A percentile compares a stretch with the other conserved stretches of the same genome.
Evolutionary conservation across 2,329 filamentous ascomycete species (phyloP).

Genomic region (Polytolypa hystricis): DNA sequence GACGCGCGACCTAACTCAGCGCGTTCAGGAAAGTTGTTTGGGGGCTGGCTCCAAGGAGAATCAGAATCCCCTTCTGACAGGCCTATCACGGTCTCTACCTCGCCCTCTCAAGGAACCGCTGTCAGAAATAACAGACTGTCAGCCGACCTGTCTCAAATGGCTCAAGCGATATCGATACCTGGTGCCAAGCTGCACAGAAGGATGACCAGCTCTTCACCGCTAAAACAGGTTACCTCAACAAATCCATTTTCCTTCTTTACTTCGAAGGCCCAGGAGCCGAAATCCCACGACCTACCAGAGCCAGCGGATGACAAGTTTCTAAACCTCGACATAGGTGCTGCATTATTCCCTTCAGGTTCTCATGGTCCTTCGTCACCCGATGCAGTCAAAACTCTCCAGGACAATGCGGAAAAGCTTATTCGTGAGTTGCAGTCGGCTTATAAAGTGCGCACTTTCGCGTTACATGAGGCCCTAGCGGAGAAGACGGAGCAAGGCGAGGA

Average conservation of each 20-base stretch:
- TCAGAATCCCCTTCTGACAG: neutral
- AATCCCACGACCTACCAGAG: constrained; percentile 20
- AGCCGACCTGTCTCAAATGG: neutral
- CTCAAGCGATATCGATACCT: neutral
- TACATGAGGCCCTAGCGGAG: constrained; percentile 43
- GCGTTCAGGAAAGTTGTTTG: neutral
- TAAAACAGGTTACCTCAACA: constrained; percentile 25
- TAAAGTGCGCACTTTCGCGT: constrained; percentile 38
- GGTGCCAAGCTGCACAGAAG: constrained; percentile 16
- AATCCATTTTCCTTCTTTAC: constrained; percentile 35
- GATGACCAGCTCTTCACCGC: constrained; percentile 20
- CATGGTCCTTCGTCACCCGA: constrained; percentile 40
- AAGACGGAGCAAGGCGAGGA: constrained; percentile 50
- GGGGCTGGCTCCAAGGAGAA: constrained; percentile 2
- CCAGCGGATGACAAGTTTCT: constrained; percentile 43
- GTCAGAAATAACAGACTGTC: neutral
- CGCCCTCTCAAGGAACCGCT: neutral
- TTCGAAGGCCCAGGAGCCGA: constrained; percentile 23
- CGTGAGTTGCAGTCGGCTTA: constrained; percentile 47
- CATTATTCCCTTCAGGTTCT: constrained; percentile 43
- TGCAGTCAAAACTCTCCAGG: constrained; percentile 46
- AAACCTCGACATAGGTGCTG: constrained; percentile 42
- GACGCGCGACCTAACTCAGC: neutral
- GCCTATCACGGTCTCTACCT: neutral
- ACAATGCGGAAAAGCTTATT: constrained; percentile 46